A percentile compares a stretch with the other conserved stretches of the same genome.
Evolutionary conservation across 345 rosid species (phyloP).

Genomic region (Cardamine chenopodiifolia): DNA sequence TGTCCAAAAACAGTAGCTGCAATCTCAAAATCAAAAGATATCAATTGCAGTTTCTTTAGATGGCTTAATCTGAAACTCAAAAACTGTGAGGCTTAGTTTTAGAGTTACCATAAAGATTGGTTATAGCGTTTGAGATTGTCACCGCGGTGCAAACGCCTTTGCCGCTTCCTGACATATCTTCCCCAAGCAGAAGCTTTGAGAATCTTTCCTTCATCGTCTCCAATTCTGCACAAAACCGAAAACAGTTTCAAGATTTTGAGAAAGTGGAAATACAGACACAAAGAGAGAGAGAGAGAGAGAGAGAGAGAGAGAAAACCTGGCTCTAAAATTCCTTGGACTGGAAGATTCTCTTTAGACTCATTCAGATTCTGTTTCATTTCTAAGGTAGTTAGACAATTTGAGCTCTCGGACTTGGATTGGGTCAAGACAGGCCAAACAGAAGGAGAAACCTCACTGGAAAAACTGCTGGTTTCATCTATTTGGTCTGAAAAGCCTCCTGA

Average conservation of each 20-base stretch:
- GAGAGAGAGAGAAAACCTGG: constrained; percentile 50
- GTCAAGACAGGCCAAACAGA: constrained; percentile 52
- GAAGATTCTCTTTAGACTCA: constrained; percentile 40
- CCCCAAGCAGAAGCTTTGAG: constrained; percentile 83
- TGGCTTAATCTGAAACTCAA: not conserved
- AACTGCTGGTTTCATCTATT: constrained; percentile 57
- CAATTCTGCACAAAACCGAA: constrained; percentile 57
- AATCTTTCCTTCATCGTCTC: constrained; percentile 86
- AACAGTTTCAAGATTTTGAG: not conserved
- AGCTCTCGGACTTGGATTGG: constrained; percentile 41
- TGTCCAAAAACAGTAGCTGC: constrained; percentile 94
- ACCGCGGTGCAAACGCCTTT: constrained; percentile 85
- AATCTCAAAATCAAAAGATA: not conserved
- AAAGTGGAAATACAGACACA: not conserved
- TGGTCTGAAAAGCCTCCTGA: constrained; percentile 64
- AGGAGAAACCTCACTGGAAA: constrained; percentile 66
- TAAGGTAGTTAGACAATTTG: constrained; percentile 33
- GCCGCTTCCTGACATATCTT: constrained; percentile 95
- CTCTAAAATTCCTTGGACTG: constrained; percentile 53
- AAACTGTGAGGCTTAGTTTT: not conserved
- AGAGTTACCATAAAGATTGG: constrained; percentile 77
- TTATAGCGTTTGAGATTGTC: constrained; percentile 85
- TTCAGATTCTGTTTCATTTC: constrained; percentile 45
- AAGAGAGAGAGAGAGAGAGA: constrained; percentile 2
- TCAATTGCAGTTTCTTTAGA: too few relatives aligned